Evolutionary conservation across 2,329 filamentous ascomycete genomes (phyloP), one percentile per base, ranked within the genome.

Genomic region (Cadophora sp.): DNA sequence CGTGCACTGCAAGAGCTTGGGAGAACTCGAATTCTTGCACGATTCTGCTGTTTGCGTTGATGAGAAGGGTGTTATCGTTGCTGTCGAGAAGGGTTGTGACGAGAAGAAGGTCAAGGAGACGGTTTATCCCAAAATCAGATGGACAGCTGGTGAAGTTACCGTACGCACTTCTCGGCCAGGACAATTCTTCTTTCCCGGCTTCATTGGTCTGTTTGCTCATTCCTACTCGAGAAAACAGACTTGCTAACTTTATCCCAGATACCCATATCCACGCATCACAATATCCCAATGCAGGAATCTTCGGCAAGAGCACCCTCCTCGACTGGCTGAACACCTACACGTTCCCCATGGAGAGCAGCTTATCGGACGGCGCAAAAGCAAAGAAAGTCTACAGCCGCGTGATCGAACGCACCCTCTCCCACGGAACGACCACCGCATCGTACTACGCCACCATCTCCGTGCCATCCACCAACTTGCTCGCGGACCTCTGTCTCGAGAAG

Each of bases 271-370:
- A 99, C 78, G 96, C 96, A 9, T 87, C 94, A 0, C 96, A 99
- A 81, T 97, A 97, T 75, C 94, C 95, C 66, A 99, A 99, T 76
- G 88, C 89, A 1, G 96, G 96, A 67, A 90, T 99, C 70, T 98
- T 98, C 77, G 96, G 96, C 75, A 96, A 94, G 72, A 91, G 92
- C 0, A 97, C 95, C 0, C 89, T 99, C 39, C 86, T 99, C 16
- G 91, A 96, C 80, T 99, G 96, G 96, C 84, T 99, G 5, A 87
- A 94, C 74, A 96, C 85, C 18, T 98, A 99, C 82, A 99, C 96
- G 0, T 99, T 98, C 76, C 96, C 96, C 0, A 86, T 97, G 70
- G 96, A 99, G 80, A 84, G 90, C 0, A 94, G 91, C 11, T 88
- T 97, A 67, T 81, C 84, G 7, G 83, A 88, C 70, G 80, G 88